phyloP scores from a whole-genome alignment of 306 rosid species.

The Lathyrus sativus region DNA sequence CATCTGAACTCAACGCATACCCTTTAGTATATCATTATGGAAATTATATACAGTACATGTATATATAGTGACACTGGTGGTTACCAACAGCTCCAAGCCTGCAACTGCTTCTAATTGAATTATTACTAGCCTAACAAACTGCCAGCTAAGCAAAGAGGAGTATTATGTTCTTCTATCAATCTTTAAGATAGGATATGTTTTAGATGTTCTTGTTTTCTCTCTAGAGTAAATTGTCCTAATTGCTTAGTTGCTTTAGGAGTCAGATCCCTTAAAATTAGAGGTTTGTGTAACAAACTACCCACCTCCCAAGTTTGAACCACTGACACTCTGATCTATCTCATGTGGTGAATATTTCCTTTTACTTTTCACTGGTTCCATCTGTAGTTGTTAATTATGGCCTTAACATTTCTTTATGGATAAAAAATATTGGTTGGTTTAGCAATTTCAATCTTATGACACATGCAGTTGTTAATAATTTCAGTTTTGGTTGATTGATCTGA shows the following conservation, averaged over 20 bases:
- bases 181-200: not conserved
- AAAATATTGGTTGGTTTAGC: not conserved
- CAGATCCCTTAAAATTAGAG: not conserved
- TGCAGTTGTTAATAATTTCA: not conserved
- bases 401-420: not conserved
- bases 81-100: not conserved
- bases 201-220: not conserved
- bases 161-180: not conserved
- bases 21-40: not conserved
- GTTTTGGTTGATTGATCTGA: not conserved
- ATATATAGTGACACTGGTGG: not conserved
- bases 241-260: not conserved
- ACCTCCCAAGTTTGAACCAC: not conserved
- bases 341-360: not conserved
- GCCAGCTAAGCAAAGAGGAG: not conserved
- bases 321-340: not conserved
- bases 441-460: not conserved
- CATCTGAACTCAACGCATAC: too few relatives aligned
- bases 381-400: not conserved
- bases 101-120: not conserved
- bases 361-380: not conserved
- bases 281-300: not conserved
- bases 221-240: not conserved
- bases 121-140: not conserved
- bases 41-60: not conserved